Evolutionary conservation across 139 green algal species (phyloP).

Genomic region (Chlamydomonas sphaeroides): DNA sequence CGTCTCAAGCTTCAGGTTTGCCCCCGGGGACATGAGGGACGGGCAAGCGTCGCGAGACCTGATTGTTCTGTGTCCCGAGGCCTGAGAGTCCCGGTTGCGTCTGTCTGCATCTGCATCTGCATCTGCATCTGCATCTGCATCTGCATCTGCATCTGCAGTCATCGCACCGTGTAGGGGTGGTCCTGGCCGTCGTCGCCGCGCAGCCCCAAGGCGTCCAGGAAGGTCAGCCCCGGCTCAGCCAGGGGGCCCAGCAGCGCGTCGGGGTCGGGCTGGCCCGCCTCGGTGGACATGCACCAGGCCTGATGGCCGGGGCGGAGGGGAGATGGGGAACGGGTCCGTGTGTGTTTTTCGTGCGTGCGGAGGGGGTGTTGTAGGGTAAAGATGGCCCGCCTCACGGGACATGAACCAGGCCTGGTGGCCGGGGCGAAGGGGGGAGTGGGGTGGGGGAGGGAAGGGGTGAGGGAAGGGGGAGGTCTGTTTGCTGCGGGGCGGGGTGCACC

Average conservation of each 20-base stretch:
- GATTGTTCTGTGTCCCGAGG: no score
- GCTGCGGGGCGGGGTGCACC: no score
- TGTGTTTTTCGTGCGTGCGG: no score
- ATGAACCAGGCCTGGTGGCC: no score
- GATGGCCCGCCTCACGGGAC: no score
- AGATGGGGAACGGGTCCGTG: no score
- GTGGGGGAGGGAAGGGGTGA: neutral
- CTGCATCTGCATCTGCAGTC: neutral
- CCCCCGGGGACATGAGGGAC: no score
- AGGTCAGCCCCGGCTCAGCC: neutral
- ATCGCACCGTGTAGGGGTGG: conserved; percentile 30
- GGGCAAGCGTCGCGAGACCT: no score
- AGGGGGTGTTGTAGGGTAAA: no score
- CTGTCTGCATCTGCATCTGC: neutral
- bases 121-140: neutral
- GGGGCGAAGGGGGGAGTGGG: no score
- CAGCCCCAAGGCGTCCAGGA: conserved; percentile 11
- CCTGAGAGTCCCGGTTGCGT: no score
- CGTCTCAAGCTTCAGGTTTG: no score
- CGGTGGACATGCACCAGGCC: conserved; percentile 12
- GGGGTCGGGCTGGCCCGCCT: conserved; percentile 16
- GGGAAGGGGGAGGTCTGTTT: neutral
- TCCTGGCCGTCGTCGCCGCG: conserved; percentile 7
- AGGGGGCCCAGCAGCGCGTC: conserved; percentile 7
- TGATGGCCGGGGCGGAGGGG: neutral